Percentiles rank a stretch among this genome's conserved stretches.
Evolutionary conservation across 1,139 yeast genomes (phyloP).

Genomic region (Debaryomyces nepalensis): DNA sequence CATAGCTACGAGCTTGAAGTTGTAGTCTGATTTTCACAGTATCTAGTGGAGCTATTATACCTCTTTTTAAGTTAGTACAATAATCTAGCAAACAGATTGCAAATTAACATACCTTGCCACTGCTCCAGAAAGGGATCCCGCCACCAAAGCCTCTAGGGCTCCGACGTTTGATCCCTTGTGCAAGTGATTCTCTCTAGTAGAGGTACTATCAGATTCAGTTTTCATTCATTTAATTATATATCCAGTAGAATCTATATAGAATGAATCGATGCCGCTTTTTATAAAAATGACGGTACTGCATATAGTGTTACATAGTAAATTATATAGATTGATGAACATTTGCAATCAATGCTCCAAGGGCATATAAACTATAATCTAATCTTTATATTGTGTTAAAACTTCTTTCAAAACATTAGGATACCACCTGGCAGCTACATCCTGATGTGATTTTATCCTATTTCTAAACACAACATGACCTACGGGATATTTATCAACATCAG

Average conservation of each 20-base stretch:
- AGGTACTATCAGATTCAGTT: slow-evolving; percentile 4
- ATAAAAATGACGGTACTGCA: neutral
- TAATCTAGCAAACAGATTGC: slow-evolving; percentile 15
- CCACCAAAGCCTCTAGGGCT: slow-evolving; percentile 51
- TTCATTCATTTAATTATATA: slow-evolving; percentile 3
- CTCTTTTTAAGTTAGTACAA: slow-evolving; percentile 39
- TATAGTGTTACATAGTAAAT: neutral
- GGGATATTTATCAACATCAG: slow-evolving; percentile 47
- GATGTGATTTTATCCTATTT: slow-evolving; percentile 68
- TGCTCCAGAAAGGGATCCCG: slow-evolving; percentile 79
- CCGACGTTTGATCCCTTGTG: slow-evolving; percentile 54
- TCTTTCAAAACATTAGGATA: slow-evolving; percentile 55
- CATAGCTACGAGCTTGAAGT: slow-evolving; percentile 34
- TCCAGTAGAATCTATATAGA: neutral
- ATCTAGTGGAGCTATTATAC: slow-evolving; percentile 87
- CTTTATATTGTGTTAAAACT: slow-evolving; percentile 24
- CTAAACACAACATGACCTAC: slow-evolving; percentile 66
- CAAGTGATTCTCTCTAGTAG: slow-evolving; percentile 50
- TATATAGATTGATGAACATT: too few relatives aligned
- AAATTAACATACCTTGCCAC: slow-evolving; percentile 48
- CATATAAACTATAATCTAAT: neutral
- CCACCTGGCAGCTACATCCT: slow-evolving; percentile 68
- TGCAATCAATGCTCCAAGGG: too few relatives aligned
- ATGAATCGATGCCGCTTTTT: neutral
- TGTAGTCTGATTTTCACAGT: slow-evolving; percentile 87